A percentile compares a stretch with the other conserved stretches of the same genome.
Conservation (phyloP, 2,329 filamentous ascomycete species). For the Cladosporium austrohemisphaericum region DNA sequence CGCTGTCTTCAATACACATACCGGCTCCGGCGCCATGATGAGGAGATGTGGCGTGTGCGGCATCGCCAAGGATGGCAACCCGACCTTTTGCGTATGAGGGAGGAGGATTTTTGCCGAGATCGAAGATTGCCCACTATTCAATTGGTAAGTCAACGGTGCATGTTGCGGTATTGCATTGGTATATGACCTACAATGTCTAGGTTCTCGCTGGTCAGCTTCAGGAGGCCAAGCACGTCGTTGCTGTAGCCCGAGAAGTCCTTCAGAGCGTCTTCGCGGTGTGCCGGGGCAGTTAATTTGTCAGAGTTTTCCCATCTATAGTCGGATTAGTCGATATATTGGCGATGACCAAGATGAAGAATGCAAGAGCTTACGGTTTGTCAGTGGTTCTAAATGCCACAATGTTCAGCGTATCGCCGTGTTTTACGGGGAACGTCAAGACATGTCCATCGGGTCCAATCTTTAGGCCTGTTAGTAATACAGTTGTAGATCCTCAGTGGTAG, state of each 20-base stretch:
- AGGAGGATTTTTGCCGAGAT: conserved; percentile 23
- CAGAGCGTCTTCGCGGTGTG: conserved; percentile 40
- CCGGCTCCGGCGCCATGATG: conserved; percentile 39
- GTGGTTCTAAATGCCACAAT: conserved; percentile 48
- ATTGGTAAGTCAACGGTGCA: conserved; percentile 2
- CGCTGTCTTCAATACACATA: conserved; percentile 30
- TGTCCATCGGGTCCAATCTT: conserved; percentile 53
- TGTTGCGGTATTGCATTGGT: conserved; percentile 15
- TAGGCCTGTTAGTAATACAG: conserved; percentile 16
- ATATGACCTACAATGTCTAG: conserved; percentile 20
- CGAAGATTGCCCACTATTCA: conserved; percentile 19
- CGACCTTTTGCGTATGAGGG: conserved; percentile 36
- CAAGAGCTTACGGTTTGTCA: conserved; percentile 5
- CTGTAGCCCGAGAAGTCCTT: conserved; percentile 44
- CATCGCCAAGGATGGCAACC: conserved; percentile 51
- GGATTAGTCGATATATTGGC: too few relatives aligned
- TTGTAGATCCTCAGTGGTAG: conserved; percentile 7
- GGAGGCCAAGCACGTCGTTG: conserved; percentile 34
- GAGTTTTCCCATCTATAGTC: conserved; percentile 1
- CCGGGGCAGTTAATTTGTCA: conserved; percentile 30
- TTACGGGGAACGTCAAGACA: conserved; percentile 59
- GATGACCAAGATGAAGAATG: too few relatives aligned
- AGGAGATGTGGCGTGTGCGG: conserved; percentile 51
- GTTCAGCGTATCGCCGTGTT: conserved; percentile 56
- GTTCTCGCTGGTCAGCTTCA: conserved; percentile 33